Percentiles rank a stretch among this genome's conserved stretches.
phyloP scores from a whole-genome alignment of 495 filamentous ascomycete genomes.

The Podospora pseudoanserina region DNA sequence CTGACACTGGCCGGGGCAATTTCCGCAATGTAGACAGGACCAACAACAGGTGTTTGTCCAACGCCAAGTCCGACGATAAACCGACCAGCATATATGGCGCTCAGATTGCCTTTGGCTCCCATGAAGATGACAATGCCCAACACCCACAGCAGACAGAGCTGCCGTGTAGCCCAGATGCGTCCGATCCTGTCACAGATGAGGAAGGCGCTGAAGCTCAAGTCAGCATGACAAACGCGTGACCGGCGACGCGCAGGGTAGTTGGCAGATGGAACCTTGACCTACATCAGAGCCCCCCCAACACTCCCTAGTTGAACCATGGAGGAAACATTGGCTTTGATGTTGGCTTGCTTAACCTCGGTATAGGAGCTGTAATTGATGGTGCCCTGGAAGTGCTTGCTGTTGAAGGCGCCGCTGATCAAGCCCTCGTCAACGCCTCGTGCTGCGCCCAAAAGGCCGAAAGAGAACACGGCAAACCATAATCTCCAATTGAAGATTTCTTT shows the following conservation, averaged over 20 bases:
- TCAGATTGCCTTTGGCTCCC: slow-evolving; percentile 34
- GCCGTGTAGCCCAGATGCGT: slow-evolving; percentile 65
- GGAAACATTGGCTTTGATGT: slow-evolving; percentile 67
- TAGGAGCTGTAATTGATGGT: slow-evolving; percentile 56
- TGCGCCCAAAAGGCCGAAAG: slow-evolving; percentile 66
- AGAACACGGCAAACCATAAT: slow-evolving; percentile 62
- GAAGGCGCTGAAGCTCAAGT: slow-evolving; percentile 46
- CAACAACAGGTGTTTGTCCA: slow-evolving; percentile 65
- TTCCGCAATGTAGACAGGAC: slow-evolving; percentile 57
- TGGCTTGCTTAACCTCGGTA: slow-evolving; percentile 50
- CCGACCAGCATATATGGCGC: slow-evolving; percentile 59
- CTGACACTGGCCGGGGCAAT: slow-evolving; percentile 59
- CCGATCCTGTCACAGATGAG: slow-evolving; percentile 64
- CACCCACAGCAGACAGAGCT: slow-evolving; percentile 64
- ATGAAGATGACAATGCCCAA: slow-evolving; percentile 67
- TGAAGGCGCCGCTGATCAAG: slow-evolving; percentile 63
- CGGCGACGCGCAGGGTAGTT: background rate
- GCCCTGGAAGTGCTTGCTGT: slow-evolving; percentile 58
- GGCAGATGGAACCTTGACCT: slow-evolving; percentile 23
- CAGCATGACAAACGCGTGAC: background rate
- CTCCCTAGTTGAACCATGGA: slow-evolving; percentile 71
- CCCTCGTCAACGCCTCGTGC: slow-evolving; percentile 72
- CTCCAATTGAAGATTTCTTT: slow-evolving; percentile 61
- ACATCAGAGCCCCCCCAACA: slow-evolving; percentile 61
- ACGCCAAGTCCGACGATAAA: slow-evolving; percentile 68